These are phyloP conservation scores for Ceratocystis cacaofunesta DNA, from an alignment of 2,329 filamentous ascomycete genomes.

Conservation along the genomic window DNA sequence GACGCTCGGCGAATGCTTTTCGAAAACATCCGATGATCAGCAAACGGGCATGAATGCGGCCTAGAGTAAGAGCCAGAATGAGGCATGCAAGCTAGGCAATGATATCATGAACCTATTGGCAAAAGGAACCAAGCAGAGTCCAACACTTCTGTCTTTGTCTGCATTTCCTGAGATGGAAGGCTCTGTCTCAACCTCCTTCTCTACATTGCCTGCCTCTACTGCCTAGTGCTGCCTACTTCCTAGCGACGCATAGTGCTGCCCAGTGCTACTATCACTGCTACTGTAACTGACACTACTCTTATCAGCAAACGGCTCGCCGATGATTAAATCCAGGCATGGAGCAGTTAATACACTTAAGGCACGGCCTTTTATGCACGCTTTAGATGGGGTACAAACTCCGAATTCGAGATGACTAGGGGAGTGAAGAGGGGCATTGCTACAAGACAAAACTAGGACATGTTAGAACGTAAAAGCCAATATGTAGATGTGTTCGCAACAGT, in stretches of 20 bases:
- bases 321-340: not conserved
- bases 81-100: not conserved
- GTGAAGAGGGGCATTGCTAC: not conserved
- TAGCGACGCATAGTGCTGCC: not conserved
- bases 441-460: not conserved
- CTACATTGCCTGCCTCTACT: too few species aligned
- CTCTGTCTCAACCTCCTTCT: not conserved
- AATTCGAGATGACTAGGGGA: not conserved
- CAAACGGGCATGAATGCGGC: not conserved
- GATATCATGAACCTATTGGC: not conserved
- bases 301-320: not conserved
- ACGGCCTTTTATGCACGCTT: not conserved
- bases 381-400: not conserved
- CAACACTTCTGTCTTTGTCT: not conserved
- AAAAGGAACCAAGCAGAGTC: not conserved
- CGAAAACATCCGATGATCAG: conserved; percentile 1
- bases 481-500: not conserved
- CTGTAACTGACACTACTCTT: not conserved
- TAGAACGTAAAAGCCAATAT: not conserved
- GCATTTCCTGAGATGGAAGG: not conserved
- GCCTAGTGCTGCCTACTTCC: not conserved
- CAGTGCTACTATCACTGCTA: too few species aligned
- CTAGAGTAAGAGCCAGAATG: not conserved
- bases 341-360: not conserved
- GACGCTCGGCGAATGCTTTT: not conserved